Percentiles rank a stretch among this genome's conserved stretches.
Evolutionary conservation across 148 eudicot genomes (phyloP).

Genomic region (Suaeda aralocaspica): DNA sequence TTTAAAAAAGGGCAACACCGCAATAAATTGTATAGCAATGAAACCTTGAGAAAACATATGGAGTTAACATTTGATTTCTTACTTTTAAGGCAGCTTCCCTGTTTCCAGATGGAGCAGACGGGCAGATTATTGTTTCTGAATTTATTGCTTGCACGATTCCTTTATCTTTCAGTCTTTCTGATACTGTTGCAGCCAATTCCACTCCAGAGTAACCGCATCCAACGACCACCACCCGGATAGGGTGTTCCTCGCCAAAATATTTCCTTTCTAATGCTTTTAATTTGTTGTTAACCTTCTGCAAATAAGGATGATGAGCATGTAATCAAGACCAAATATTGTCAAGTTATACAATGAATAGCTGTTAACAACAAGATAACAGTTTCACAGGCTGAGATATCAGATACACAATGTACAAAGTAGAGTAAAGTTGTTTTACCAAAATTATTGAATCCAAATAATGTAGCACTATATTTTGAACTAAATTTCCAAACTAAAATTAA

Average conservation of each 20-base stretch:
- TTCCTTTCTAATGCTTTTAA: constrained; percentile 65
- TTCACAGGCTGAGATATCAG: not conserved
- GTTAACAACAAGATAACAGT: not conserved
- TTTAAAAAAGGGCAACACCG: not conserved
- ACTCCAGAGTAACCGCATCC: constrained; percentile 98
- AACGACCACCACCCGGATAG: constrained; percentile 71
- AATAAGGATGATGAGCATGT: constrained; percentile 8
- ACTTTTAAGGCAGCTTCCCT: constrained; percentile 85
- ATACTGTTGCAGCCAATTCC: constrained; percentile 88
- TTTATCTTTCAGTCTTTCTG: constrained; percentile 79
- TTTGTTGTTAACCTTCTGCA: constrained; percentile 69
- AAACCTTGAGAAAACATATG: not conserved
- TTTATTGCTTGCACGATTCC: constrained; percentile 84
- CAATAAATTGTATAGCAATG: not conserved
- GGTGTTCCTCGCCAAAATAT: constrained; percentile 54
- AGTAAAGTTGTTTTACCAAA: too few relatives aligned
- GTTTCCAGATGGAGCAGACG: constrained; percentile 85
- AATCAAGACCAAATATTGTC: not conserved
- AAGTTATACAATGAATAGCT: not conserved
- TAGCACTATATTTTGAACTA: too few relatives aligned
- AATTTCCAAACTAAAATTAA: too few relatives aligned
- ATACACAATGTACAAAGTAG: not conserved
- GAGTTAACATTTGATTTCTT: constrained; percentile 15
- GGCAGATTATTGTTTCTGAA: constrained; percentile 58
- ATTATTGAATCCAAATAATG: too few relatives aligned